These are phyloP conservation scores for Rhodocollybia butyracea DNA, from an alignment of 768 basidiomycete genomes.

Conservation along the genomic window DNA sequence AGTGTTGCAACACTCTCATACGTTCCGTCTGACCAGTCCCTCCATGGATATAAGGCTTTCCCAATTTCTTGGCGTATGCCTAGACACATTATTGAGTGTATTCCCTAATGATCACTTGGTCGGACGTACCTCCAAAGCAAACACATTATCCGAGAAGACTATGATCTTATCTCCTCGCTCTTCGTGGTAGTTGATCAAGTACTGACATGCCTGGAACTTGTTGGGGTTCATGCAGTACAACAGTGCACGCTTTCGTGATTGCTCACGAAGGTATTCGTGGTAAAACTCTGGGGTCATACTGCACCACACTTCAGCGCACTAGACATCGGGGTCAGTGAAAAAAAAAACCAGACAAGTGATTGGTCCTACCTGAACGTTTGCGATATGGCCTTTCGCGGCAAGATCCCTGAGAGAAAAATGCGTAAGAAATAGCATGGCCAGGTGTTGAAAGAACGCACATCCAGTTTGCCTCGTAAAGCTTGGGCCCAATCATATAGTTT, in stretches of 20 bases:
- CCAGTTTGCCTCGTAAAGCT: conserved; percentile 99
- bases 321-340: not conserved
- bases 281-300: conserved; percentile 99
- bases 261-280: conserved; percentile 91
- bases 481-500: conserved; percentile 99
- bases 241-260: conserved; percentile 90
- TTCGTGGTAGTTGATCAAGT: conserved; percentile 97
- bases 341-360: not conserved
- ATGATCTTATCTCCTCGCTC: conserved; percentile 98
- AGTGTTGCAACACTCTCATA: conserved; percentile 91
- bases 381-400: conserved; percentile 98
- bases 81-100: conserved; percentile 27
- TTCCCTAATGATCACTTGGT: too few relatives aligned
- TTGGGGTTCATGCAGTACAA: conserved; percentile 99
- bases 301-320: conserved; percentile 99
- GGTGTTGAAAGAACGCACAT: conserved; percentile 48
- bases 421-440: conserved; percentile 10
- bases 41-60: conserved; percentile 95
- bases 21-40: conserved; percentile 93
- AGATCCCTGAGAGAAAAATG: conserved; percentile 60
- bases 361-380: conserved; percentile 87
- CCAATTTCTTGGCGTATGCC: conserved; percentile 92
- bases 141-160: conserved; percentile 99
- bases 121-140: conserved; percentile 86
- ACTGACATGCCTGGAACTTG: conserved; percentile 99